Conservation (phyloP, 78 protist genomes). For the slime mould (Dictyostelium discoideum) region dicty_2.7 NC_007089.4:2385001-2385500, state of each 20-base stretch:
- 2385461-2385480: background rate
- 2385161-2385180: slow-evolving; percentile 46
- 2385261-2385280: background rate
- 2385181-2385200: background rate
- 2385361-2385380: slow-evolving; percentile 36
- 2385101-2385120: background rate
- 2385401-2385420: background rate
- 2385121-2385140: background rate
- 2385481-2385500: slow-evolving; percentile 9
- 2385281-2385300: slow-evolving; percentile 24
- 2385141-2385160: slow-evolving; percentile 19
- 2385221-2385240: background rate
- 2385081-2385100: too few relatives aligned
- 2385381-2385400: slow-evolving; percentile 33
- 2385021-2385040: slow-evolving; percentile 61
- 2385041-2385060: slow-evolving; percentile 18
- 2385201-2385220: slow-evolving; percentile 3
- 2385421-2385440: background rate
- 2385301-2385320: slow-evolving; percentile 27
- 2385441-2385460: background rate
- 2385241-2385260: background rate
- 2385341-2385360: slow-evolving; percentile 59
- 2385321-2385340: slow-evolving; percentile 38
- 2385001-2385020: slow-evolving; percentile 62
- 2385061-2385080: background rate